These are phyloP conservation scores for Gracilaria caudata DNA, from an alignment of 23 red algal species.

Conservation along the genomic window DNA sequence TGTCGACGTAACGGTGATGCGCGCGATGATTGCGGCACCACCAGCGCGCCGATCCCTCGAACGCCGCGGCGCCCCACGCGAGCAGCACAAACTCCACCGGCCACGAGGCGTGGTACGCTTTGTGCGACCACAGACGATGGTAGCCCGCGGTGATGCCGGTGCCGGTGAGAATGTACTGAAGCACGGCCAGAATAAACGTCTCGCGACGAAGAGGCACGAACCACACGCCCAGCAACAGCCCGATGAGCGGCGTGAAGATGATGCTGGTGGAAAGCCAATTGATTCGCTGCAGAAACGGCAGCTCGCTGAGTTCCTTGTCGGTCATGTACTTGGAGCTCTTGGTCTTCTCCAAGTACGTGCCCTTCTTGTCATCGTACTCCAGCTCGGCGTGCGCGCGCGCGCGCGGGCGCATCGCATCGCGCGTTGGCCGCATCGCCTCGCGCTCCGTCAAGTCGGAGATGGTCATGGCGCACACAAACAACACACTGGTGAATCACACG, in stretches of 20 bases:
- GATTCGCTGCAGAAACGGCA: conserved; percentile 88
- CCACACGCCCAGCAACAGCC: conserved; percentile 59
- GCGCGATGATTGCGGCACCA: conserved; percentile 97
- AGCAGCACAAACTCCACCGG: conserved; percentile 87
- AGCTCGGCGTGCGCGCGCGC: conserved; percentile 24
- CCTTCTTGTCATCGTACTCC: conserved; percentile 83
- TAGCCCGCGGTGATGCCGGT: conserved; percentile 97
- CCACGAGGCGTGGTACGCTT: conserved; percentile 79
- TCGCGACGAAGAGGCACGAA: conserved; percentile 81
- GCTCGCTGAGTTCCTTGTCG: conserved; percentile 90
- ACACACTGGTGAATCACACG: too few relatives aligned
- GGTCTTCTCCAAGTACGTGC: conserved; percentile 85
- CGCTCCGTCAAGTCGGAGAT: too few relatives aligned
- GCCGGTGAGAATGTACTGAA: conserved; percentile 92
- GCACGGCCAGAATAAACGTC: conserved; percentile 78
- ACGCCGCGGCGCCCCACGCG: conserved; percentile 91
- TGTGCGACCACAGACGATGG: conserved; percentile 91
- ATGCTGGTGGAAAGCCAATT: conserved; percentile 99
- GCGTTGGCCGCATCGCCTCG: too few relatives aligned
- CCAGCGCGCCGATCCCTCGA: conserved; percentile 96
- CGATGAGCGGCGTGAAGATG: conserved; percentile 93
- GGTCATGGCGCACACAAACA: neutral
- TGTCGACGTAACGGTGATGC: conserved; percentile 98
- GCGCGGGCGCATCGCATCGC: too few relatives aligned
- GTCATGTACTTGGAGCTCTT: conserved; percentile 92